Percentiles rank a stretch among this genome's conserved stretches.
phyloP scores from a whole-genome alignment of 805 yeast species.

The Starmerella khaoyaiensis region DNA sequence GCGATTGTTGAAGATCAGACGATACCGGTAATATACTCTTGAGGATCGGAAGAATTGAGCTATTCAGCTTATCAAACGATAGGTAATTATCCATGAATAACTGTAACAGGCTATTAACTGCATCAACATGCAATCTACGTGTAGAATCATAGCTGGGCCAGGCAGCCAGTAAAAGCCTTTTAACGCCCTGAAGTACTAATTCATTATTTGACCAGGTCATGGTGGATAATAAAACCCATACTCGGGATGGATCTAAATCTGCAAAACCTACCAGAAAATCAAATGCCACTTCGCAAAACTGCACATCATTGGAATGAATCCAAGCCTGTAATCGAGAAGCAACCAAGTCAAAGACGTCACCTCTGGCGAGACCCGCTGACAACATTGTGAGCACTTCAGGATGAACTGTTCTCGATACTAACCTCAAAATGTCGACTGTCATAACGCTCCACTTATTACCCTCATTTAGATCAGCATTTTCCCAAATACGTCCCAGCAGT shows the following conservation, averaged over 20 bases:
- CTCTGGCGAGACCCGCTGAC: constrained; percentile 36
- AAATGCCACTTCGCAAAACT: constrained; percentile 21
- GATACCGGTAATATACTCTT: constrained; percentile 27
- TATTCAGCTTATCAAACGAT: constrained; percentile 3
- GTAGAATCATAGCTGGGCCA: constrained; percentile 10
- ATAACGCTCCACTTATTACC: constrained; percentile 28
- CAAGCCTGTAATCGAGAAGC: constrained; percentile 52
- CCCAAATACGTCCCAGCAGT: constrained; percentile 61
- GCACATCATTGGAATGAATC: constrained; percentile 9
- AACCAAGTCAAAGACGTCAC: constrained; percentile 49
- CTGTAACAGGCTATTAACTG: constrained; percentile 3
- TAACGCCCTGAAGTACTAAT: constrained; percentile 7
- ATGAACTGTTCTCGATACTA: constrained; percentile 35
- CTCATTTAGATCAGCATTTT: constrained; percentile 35
- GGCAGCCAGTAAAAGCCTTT: constrained; percentile 2
- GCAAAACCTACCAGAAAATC: constrained; percentile 39
- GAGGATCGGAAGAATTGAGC: constrained; percentile 14
- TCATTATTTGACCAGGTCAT: constrained; percentile 7
- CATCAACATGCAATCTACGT: constrained; percentile 6
- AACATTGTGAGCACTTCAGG: constrained; percentile 33
- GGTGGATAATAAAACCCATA: constrained; percentile 60
- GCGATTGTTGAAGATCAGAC: constrained; percentile 26
- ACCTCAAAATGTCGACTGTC: constrained; percentile 38
- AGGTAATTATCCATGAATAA: constrained; percentile 8
- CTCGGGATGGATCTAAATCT: constrained; percentile 44